These are phyloP conservation scores for Monosporozyma siamensis DNA, from an alignment of 805 yeast genomes.

Conservation along the genomic window DNA sequence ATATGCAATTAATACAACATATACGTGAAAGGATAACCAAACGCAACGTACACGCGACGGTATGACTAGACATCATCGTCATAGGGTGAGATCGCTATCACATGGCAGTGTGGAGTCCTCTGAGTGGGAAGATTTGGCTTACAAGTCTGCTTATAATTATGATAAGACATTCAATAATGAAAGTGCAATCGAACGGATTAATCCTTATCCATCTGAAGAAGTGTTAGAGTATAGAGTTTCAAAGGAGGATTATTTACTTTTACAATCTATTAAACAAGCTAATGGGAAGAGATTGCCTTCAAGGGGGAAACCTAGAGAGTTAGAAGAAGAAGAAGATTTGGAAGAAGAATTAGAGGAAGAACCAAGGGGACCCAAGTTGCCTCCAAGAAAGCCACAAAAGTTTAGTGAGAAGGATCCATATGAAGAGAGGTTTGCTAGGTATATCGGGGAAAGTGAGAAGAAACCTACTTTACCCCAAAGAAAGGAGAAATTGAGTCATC, in stretches of 20 bases:
- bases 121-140: constrained; percentile 16
- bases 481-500: background rate
- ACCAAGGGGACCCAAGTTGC: background rate
- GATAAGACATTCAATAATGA: constrained; percentile 20
- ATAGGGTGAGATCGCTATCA: no score
- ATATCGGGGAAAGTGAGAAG: background rate
- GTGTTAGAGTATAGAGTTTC: constrained; percentile 16
- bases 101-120: no score
- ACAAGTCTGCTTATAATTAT: constrained; percentile 26
- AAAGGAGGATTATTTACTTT: constrained; percentile 23
- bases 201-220: background rate
- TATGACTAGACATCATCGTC: no score
- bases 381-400: constrained; percentile 1
- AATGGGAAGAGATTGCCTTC: constrained; percentile 11
- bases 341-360: background rate
- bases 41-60: no score
- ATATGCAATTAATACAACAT: no score
- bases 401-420: background rate
- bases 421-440: constrained; percentile 1
- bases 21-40: no score
- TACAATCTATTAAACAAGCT: constrained; percentile 17
- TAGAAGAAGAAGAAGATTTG: background rate
- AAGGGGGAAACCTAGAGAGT: constrained; percentile 21
- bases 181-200: no score
- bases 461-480: constrained; percentile 1